Percentiles rank a stretch among this genome's conserved stretches.
phyloP scores from a whole-genome alignment of 495 filamentous ascomycete genomes.

The Podospora anserina region DNA sequence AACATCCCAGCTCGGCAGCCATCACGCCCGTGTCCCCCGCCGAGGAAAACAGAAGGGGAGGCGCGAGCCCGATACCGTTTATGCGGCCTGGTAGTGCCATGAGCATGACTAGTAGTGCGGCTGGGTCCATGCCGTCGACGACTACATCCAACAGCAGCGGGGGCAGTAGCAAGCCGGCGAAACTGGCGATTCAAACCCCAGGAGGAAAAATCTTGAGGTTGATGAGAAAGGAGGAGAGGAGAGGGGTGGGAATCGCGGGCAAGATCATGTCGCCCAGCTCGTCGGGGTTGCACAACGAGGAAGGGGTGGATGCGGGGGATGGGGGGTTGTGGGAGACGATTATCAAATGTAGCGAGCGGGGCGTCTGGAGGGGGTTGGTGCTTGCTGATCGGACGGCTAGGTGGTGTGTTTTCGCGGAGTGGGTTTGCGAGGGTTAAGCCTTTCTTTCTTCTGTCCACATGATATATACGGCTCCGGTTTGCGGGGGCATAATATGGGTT shows the following conservation, averaged over 20 bases:
- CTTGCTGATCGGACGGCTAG: constrained; percentile 90
- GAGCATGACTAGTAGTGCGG: constrained; percentile 66
- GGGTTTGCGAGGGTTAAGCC: constrained; percentile 57
- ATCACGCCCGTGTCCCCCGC: constrained; percentile 35
- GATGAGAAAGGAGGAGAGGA: constrained; percentile 78
- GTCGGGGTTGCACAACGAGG: constrained; percentile 23
- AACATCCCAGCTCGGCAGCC: constrained; percentile 71
- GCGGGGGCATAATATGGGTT: not conserved
- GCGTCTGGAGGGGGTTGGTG: constrained; percentile 88
- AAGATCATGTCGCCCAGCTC: constrained; percentile 35
- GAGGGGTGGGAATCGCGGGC: constrained; percentile 42
- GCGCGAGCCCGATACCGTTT: constrained; percentile 65
- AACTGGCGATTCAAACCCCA: constrained; percentile 90
- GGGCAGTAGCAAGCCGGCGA: constrained; percentile 76
- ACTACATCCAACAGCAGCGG: constrained; percentile 31
- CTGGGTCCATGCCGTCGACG: constrained; percentile 55
- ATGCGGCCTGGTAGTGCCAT: constrained; percentile 73
- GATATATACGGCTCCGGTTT: not conserved
- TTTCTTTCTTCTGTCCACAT: not conserved
- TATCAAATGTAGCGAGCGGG: constrained; percentile 90
- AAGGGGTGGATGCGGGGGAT: constrained; percentile 58
- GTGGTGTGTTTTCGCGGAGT: constrained; percentile 99
- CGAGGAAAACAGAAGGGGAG: constrained; percentile 46
- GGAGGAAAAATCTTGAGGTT: constrained; percentile 92
- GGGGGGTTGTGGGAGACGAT: constrained; percentile 95